A percentile compares a stretch with the other conserved stretches of the same genome.
These are phyloP conservation scores for Pseudoturritis turrita DNA, from an alignment of 345 rosid genomes.

Conservation along the genomic window DNA sequence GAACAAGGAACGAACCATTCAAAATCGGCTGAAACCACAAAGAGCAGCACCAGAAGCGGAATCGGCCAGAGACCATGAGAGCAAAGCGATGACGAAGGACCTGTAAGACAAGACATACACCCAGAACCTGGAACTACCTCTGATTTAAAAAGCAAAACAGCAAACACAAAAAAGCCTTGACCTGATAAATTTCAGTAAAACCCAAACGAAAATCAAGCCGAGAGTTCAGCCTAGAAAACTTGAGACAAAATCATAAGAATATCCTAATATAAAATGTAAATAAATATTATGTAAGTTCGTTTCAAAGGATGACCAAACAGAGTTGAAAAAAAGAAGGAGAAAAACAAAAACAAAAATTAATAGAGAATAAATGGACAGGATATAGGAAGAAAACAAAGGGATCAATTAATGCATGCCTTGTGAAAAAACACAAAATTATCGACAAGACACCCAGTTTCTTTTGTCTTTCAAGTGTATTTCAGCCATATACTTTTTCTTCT, in stretches of 20 bases:
- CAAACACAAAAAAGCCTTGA: no score
- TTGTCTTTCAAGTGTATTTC: slow-evolving; percentile 18
- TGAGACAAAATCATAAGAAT: not conserved
- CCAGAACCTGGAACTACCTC: no score
- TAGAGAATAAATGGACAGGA: slow-evolving; percentile 4
- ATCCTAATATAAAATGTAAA: not conserved
- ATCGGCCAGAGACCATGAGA: no score
- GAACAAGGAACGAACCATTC: no score
- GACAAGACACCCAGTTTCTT: slow-evolving; percentile 20
- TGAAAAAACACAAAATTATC: slow-evolving; percentile 12
- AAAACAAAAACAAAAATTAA: slow-evolving; percentile 23
- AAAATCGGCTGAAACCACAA: no score
- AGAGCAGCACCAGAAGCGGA: no score
- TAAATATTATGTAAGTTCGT: not conserved
- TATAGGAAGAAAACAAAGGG: slow-evolving; percentile 17
- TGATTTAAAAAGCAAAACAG: no score
- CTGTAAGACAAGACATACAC: no score
- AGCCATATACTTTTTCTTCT: slow-evolving; percentile 22
- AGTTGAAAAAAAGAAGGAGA: not conserved
- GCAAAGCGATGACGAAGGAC: no score
- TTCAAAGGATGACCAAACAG: slow-evolving; percentile 22
- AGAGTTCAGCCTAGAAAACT: no score
- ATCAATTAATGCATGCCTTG: slow-evolving; percentile 25
- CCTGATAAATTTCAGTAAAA: no score
- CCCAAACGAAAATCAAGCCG: no score